Conservation (phyloP, 768 basidiomycete species). For the Collybiopsis luxurians region DNA sequence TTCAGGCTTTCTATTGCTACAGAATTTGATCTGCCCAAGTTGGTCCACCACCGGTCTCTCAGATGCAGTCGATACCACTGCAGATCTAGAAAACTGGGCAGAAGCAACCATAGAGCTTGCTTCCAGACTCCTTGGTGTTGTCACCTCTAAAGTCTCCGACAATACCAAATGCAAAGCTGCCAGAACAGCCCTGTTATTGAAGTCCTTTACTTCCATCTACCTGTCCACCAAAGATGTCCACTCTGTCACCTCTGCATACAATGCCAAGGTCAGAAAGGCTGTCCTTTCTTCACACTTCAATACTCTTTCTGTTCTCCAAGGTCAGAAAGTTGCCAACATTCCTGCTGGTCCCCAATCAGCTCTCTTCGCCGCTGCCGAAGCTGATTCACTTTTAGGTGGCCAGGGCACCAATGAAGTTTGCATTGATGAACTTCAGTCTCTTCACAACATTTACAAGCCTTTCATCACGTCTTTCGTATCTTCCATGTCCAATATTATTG, state of each 20-base stretch:
- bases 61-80: slow-evolving; percentile 53
- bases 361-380: slow-evolving; percentile 58
- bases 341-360: slow-evolving; percentile 64
- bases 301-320: slow-evolving; percentile 69
- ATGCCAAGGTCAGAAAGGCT: slow-evolving; percentile 70
- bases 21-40: slow-evolving; percentile 80
- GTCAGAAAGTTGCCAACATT: slow-evolving; percentile 48
- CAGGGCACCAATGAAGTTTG: slow-evolving; percentile 99
- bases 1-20: slow-evolving; percentile 70
- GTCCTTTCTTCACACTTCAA: slow-evolving; percentile 79
- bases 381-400: slow-evolving; percentile 88
- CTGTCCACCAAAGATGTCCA: slow-evolving; percentile 77
- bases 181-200: slow-evolving; percentile 68
- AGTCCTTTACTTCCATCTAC: slow-evolving; percentile 75
- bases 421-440: slow-evolving; percentile 90
- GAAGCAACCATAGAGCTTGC: slow-evolving; percentile 75
- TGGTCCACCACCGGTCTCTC: slow-evolving; percentile 60
- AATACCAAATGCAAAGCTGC: slow-evolving; percentile 50
- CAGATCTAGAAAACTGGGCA: slow-evolving; percentile 47
- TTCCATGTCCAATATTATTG: slow-evolving; percentile 65
- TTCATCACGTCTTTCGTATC: slow-evolving; percentile 75
- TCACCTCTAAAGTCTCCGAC: slow-evolving; percentile 59
- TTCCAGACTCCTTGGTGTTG: slow-evolving; percentile 79
- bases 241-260: slow-evolving; percentile 60
- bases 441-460: slow-evolving; percentile 89